These are phyloP conservation scores for Lichtheimia hyalospora DNA, from an alignment of 371 early-diverging fungal species.

Conservation along the genomic window DNA sequence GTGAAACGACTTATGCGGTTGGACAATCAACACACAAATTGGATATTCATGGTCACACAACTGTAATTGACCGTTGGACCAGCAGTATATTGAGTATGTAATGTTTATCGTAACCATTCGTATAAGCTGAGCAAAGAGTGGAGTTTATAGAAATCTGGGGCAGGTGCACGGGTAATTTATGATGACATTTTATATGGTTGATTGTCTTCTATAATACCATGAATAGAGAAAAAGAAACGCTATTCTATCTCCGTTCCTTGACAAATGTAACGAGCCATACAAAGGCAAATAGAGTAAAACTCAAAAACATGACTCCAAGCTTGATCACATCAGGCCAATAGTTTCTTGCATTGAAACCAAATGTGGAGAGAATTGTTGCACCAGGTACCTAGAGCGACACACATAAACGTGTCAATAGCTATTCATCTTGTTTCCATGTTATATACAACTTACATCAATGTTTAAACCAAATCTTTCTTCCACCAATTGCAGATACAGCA, in stretches of 20 bases:
- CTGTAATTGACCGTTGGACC: too few species aligned
- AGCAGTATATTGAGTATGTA: too few species aligned
- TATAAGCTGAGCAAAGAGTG: too few species aligned
- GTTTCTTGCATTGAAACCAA: slow-evolving; percentile 85
- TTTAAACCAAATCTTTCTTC: slow-evolving; percentile 81
- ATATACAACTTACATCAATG: slow-evolving; percentile 60
- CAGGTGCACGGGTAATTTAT: too few species aligned
- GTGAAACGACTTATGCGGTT: slow-evolving; percentile 1
- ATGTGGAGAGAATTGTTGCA: slow-evolving; percentile 82
- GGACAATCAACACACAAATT: too few species aligned
- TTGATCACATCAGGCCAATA: slow-evolving; percentile 84
- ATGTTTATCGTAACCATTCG: too few species aligned
- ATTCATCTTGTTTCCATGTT: background rate
- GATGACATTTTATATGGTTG: too few species aligned
- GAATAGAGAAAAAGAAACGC: background rate
- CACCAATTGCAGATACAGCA: slow-evolving; percentile 72
- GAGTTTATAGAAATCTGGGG: too few species aligned
- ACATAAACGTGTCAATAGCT: background rate
- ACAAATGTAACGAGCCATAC: slow-evolving; percentile 83
- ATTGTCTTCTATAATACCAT: background rate
- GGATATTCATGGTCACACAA: too few species aligned
- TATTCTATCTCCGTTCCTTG: slow-evolving; percentile 72
- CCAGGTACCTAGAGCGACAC: slow-evolving; percentile 65
- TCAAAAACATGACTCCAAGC: slow-evolving; percentile 58
- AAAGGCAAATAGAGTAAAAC: slow-evolving; percentile 71